Conservation (phyloP, 2,329 filamentous ascomycete species). For the Dryadomyces sulphureus region DNA sequence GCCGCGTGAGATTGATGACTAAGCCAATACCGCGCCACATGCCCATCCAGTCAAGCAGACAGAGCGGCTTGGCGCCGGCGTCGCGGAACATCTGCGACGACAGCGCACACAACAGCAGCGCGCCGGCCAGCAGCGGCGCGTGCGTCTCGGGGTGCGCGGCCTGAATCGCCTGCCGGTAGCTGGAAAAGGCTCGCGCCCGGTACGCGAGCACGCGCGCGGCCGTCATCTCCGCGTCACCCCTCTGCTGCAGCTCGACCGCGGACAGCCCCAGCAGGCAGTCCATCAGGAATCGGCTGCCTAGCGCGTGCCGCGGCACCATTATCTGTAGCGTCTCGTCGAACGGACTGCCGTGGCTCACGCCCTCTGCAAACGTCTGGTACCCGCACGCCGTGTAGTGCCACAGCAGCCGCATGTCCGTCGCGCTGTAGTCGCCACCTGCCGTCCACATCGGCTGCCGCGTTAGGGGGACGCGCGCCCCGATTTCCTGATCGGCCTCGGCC, state of each 20-base stretch:
- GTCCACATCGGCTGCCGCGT: conserved; percentile 20
- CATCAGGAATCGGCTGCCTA: conserved; percentile 38
- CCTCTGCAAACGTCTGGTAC: conserved; percentile 29
- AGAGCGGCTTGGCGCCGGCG: conserved; percentile 27
- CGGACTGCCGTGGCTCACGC: conserved; percentile 18
- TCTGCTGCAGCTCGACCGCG: conserved; percentile 30
- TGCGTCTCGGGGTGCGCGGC: conserved; percentile 27
- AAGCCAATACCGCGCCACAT: conserved; percentile 39
- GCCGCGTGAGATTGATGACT: conserved; percentile 26
- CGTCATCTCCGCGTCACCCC: conserved; percentile 20
- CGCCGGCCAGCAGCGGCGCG: conserved; percentile 34
- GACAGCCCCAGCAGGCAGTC: conserved; percentile 37
- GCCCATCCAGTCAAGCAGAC: conserved; percentile 40
- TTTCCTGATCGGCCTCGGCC: too few species aligned
- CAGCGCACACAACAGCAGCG: conserved; percentile 34
- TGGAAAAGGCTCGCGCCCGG: conserved; percentile 32
- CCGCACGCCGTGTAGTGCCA: conserved; percentile 39
- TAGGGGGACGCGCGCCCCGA: too few species aligned
- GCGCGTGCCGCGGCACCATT: conserved; percentile 33
- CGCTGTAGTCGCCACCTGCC: conserved; percentile 19
- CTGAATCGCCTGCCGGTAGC: conserved; percentile 37
- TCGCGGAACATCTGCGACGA: conserved; percentile 36
- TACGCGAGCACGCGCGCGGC: conserved; percentile 25
- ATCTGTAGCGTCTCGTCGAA: conserved; percentile 30
- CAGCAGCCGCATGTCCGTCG: conserved; percentile 35